A percentile compares a stretch with the other conserved stretches of the same genome.
Conservation (phyloP, 176 grass and related monocot genomes). For the Leersia perrieri region DNA sequence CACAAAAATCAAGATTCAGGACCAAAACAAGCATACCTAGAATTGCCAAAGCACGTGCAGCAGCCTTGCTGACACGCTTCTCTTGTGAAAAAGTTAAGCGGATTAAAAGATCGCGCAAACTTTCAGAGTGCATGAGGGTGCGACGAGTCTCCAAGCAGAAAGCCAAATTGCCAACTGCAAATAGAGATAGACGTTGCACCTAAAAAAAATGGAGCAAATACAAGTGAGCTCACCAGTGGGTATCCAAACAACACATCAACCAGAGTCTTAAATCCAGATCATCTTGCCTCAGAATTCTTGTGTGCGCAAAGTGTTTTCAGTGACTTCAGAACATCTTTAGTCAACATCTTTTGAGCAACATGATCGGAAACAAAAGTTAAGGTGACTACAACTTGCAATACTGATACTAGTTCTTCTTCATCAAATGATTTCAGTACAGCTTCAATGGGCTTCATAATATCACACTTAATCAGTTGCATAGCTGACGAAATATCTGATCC, state of each 20-base stretch:
- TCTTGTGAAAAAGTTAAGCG: constrained; percentile 72
- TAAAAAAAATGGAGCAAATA: constrained; percentile 57
- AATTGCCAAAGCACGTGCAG: constrained; percentile 92
- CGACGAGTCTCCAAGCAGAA: constrained; percentile 96
- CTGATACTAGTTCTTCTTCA: constrained; percentile 88
- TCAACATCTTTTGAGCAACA: constrained; percentile 96
- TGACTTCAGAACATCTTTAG: constrained; percentile 85
- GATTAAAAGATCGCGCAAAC: constrained; percentile 80
- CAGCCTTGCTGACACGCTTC: constrained; percentile 67
- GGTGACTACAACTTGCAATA: constrained; percentile 84
- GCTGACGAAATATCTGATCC: constrained; percentile 85
- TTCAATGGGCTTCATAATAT: constrained; percentile 97
- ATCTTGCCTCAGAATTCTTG: constrained; percentile 86
- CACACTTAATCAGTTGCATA: constrained; percentile 88
- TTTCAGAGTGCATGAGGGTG: constrained; percentile 83
- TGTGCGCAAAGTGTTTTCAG: constrained; percentile 91
- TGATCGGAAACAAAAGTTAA: constrained; percentile 94
- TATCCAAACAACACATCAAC: constrained; percentile 38
- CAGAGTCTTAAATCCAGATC: constrained; percentile 35
- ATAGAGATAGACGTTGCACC: constrained; percentile 92
- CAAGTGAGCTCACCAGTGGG: constrained; percentile 23
- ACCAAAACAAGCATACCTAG: constrained; percentile 52
- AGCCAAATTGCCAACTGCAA: constrained; percentile 96
- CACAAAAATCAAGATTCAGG: background rate
- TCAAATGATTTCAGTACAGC: constrained; percentile 80